Conservation (phyloP, 139 green algal genomes). For the Micractinium conductrix region DNA sequence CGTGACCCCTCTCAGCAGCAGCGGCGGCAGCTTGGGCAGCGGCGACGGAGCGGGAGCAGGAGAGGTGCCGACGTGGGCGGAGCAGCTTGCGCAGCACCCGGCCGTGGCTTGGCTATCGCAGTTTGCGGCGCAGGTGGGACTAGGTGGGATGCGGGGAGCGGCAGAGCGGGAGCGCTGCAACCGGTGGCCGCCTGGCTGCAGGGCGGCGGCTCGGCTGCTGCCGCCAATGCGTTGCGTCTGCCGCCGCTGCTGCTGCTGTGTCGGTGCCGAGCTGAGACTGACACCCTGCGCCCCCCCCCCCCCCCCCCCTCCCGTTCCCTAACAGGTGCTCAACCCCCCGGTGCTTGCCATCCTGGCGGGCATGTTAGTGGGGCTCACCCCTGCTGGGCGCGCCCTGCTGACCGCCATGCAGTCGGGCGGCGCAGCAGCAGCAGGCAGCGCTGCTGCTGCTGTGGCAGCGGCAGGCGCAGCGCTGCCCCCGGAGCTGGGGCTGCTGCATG, state of each 20-base stretch:
- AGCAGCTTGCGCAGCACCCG: constrained; percentile 9
- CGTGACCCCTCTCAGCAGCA: not conserved
- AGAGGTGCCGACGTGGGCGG: not conserved
- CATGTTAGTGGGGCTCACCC: constrained; percentile 60
- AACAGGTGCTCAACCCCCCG: constrained; percentile 66
- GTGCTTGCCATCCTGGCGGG: constrained; percentile 62
- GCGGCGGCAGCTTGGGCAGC: constrained; percentile 8
- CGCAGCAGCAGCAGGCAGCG: not conserved
- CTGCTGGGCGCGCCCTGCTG: constrained; percentile 48
- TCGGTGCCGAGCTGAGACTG: too few species aligned
- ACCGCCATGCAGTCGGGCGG: constrained; percentile 23
- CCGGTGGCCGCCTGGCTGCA: not conserved
- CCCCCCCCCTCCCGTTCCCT: not conserved
- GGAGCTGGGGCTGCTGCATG: constrained; percentile 48
- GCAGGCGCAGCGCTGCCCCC: constrained; percentile 37
- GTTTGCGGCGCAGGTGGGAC: not conserved
- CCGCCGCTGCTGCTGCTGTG: too few species aligned
- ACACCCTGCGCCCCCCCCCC: too few species aligned
- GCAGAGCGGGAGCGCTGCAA: not conserved
- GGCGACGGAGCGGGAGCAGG: not conserved
- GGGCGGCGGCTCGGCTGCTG: too few species aligned
- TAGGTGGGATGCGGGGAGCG: not conserved
- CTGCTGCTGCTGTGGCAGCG: constrained; percentile 6
- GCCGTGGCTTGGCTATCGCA: not conserved
- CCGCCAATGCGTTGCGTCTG: too few species aligned